Base-by-base conservation (phyloP, 441 rosid species). In the Pelargonium cotyledonis region DNA sequence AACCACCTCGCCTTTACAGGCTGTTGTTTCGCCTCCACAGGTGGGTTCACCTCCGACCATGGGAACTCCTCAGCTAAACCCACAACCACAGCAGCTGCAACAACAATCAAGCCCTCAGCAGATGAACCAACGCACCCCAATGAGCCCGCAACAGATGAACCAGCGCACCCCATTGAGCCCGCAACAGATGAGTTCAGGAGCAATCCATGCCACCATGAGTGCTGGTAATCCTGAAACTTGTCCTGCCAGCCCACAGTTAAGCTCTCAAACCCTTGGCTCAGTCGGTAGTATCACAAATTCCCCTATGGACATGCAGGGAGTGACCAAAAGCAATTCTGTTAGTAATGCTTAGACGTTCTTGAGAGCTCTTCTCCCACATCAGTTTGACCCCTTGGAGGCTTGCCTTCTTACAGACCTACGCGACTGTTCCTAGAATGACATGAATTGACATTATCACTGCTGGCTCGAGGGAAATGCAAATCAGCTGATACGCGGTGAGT, bases 91-190 rank as follows among this genome's bases (percentile, higher is more conserved):
- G 73, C 82, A 26, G 31, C 31, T 26, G 31, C 31, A 75, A 60
- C 94, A 80, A 75, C 91, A 82, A 69, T 11, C 53, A 9, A 51
- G 58, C 58, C 71, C 82, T n/a, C 89, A 76, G 73, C 97, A 88
- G 73, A 51, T 51, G 58, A 51, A n/a, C 58, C 58, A 51, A 16
- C 58, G 58, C 4, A 51, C 58, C 58, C 96, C 90, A 47, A 79
- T 89, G 38, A 94, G 95, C 78, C 98, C 96, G 7, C 99, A 94
- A 75, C 97, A 91, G 70, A 85, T 94, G 85, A 85, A 79, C 79
- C 99, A 91, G 69, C 85, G 95, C 72, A 92, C 98, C 63, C 93
- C 97, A 5, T 82, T 92, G 96, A 95, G 99, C 80, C 99, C 98
- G 6, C 78, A 71, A 23, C 99, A 92, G 81, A 46, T 92, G 71